Base-by-base conservation (phyloP, 176 grass and related monocot genomes). In the Carex parvula region DNA sequence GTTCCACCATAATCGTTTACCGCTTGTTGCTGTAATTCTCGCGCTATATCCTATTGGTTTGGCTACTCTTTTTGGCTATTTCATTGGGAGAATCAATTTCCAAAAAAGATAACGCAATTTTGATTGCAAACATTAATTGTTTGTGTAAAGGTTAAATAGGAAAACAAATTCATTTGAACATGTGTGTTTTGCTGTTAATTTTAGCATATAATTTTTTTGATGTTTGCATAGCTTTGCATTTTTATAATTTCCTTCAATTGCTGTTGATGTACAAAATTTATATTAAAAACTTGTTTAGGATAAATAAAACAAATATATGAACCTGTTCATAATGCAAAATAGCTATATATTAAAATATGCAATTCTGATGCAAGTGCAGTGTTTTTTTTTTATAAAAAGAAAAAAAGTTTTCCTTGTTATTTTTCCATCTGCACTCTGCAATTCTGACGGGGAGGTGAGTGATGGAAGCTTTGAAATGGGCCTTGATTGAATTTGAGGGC, bases 61-160 rank as follows among this genome's bases (percentile, higher is more conserved):
- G 64, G 91, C 94, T 32, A 24, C 50, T 29, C 35, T 90, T 15
- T 97, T 97, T 35, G 88, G 86, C 37, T 90, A 90, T 44, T 86
- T 55, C 80, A 89, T 92, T 71, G 87, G 88, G 29, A 94, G 91
- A 81, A 63, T 94, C 55, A 94, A 94, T 80, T 97, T 94, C 84
- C 94, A 97, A 64, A 92, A 82, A 57, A 79, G 91, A 80, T 94
- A 22, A 16, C 7, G 6, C 17, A 64, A 7, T 71, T 53, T 70
- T 50, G 81, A 58, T 24, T 15, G 18, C 48, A 16, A 74, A 7
- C 0, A 76, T 76, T 54, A 22, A 50, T 75, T 52, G 6, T 22
- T 5, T 76, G 71, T 54, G 71, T 26, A 44, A 50, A 76, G 29
- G 39, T 76, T n/a, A 11, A 21, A 76, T 12, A 50, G 10, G 46